Conservation (phyloP, 495 filamentous ascomycete genomes). For the Penicillium arizonense region DNA sequence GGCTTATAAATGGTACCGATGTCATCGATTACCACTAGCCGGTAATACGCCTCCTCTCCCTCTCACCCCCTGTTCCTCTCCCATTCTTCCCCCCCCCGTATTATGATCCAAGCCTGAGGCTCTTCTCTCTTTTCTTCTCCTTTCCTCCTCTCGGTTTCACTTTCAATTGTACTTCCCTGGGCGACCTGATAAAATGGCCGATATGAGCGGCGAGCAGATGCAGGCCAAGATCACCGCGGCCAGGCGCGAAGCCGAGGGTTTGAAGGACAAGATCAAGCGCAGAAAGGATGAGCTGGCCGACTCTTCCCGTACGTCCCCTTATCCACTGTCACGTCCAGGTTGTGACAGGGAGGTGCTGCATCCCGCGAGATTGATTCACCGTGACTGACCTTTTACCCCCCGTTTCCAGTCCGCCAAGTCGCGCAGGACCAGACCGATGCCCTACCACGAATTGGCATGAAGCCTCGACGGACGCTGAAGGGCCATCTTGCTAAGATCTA, state of each 20-base stretch:
- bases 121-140: background rate
- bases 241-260: conserved; percentile 92
- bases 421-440: conserved; percentile 84
- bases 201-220: conserved; percentile 71
- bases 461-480: conserved; percentile 90
- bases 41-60: conserved; percentile 9
- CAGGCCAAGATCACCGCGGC: conserved; percentile 92
- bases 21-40: conserved; percentile 12
- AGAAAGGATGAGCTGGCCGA: conserved; percentile 99
- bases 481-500: conserved; percentile 99
- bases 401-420: conserved; percentile 76
- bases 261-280: conserved; percentile 98
- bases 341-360: background rate
- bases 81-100: conserved; percentile 3
- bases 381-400: conserved; percentile 9
- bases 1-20: background rate
- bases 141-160: conserved; percentile 4
- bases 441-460: conserved; percentile 92
- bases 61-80: conserved; percentile 11
- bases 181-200: conserved; percentile 49
- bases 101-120: conserved; percentile 11
- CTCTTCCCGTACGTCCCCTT: conserved; percentile 77
- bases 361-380: background rate
- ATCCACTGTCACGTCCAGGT: background rate
- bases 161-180: conserved; percentile 24